These are phyloP conservation scores for Globisporangium iwayamae DNA, from an alignment of 352 stramenopile species.

Conservation along the genomic window DNA sequence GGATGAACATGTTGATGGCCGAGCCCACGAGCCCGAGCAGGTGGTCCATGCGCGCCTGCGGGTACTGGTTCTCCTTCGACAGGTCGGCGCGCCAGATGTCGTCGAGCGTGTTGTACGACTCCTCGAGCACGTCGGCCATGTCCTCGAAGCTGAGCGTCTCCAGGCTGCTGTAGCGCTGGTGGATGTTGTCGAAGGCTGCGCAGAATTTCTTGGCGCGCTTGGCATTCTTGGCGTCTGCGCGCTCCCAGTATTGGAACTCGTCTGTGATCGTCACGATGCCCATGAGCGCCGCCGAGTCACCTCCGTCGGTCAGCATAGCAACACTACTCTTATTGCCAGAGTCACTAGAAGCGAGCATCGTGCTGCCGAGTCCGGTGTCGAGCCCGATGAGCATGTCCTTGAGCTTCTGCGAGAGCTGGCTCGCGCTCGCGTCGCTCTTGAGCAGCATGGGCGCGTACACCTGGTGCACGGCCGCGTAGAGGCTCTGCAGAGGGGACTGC, in stretches of 20 bases:
- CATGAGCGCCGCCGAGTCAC: constrained; percentile 44
- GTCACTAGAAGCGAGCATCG: constrained; percentile 26
- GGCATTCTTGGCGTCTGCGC: constrained; percentile 44
- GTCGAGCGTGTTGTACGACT: constrained; percentile 82
- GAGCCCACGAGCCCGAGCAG: constrained; percentile 78
- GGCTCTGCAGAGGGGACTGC: constrained; percentile 67
- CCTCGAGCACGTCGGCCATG: constrained; percentile 85
- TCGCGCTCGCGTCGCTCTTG: constrained; percentile 35
- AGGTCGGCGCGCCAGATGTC: constrained; percentile 87
- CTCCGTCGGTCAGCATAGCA: constrained; percentile 20
- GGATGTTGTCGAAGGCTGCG: constrained; percentile 75
- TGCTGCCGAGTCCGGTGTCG: constrained; percentile 50
- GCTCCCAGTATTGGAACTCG: constrained; percentile 88
- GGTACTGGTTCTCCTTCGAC: constrained; percentile 58
- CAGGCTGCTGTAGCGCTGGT: constrained; percentile 70
- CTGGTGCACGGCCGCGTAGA: constrained; percentile 80
- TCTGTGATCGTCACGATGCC: constrained; percentile 81
- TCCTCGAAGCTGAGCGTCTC: constrained; percentile 63
- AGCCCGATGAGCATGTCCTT: constrained; percentile 79
- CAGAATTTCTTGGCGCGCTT: constrained; percentile 78
- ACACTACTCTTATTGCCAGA: constrained; percentile 16
- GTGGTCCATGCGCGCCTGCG: constrained; percentile 86
- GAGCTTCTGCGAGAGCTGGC: constrained; percentile 68
- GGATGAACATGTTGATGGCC: constrained; percentile 73
- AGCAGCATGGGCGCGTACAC: constrained; percentile 82